Conservation (phyloP, 139 green algal species). For the Chlorella sp. region DNA sequence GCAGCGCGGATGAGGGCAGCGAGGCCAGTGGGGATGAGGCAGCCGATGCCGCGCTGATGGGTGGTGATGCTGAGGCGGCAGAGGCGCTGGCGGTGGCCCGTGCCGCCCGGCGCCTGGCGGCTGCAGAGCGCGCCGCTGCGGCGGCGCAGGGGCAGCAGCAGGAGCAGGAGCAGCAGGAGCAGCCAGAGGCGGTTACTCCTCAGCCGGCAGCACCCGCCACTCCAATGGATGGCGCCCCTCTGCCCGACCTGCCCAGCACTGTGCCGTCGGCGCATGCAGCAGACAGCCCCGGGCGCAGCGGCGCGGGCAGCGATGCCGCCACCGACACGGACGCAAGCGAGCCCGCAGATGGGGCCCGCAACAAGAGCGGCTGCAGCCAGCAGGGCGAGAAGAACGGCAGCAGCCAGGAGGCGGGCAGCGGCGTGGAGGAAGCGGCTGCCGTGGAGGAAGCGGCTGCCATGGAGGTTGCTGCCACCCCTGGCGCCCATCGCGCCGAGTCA, state of each 20-base stretch:
- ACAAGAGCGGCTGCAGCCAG: no score
- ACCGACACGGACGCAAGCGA: no score
- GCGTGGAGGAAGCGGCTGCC: no score
- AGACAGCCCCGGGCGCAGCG: not conserved
- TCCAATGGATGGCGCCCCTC: not conserved
- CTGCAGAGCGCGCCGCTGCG: not conserved
- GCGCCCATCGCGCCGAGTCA: no score
- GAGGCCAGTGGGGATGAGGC: not conserved
- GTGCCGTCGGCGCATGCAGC: no score
- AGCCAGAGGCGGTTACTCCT: not conserved
- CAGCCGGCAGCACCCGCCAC: not conserved
- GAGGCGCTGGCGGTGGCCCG: slow-evolving; percentile 18
- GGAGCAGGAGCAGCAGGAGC: not conserved
- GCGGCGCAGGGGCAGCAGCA: not conserved
- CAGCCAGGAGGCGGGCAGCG: no score
- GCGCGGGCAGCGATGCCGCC: no score
- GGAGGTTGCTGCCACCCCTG: no score
- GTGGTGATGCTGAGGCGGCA: not conserved
- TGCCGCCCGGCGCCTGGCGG: not conserved
- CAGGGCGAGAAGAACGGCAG: no score
- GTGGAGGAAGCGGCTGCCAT: no score
- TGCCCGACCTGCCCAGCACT: not conserved
- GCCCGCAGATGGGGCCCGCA: no score
- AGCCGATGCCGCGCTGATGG: not conserved
- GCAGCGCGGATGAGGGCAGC: not conserved